Evolutionary conservation across 768 basidiomycete genomes (phyloP).

Genomic region (Kwoniella sp.): DNA sequence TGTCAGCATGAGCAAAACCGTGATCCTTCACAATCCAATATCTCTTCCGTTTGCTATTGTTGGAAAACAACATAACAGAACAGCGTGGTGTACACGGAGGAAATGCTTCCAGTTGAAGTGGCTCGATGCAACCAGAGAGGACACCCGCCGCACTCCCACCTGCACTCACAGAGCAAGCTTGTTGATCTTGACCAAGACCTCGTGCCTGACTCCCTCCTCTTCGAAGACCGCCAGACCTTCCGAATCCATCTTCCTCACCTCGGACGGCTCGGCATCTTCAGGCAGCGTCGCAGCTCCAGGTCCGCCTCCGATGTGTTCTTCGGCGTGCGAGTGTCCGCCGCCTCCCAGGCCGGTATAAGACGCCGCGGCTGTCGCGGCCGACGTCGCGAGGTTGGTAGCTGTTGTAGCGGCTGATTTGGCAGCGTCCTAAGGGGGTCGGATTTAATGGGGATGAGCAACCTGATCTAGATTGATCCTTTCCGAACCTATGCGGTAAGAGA

Average conservation of each 20-base stretch:
- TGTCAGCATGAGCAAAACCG: not conserved
- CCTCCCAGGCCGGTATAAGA: conserved; percentile 17
- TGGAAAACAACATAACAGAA: too few species aligned
- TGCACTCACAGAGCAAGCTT: conserved; percentile 47
- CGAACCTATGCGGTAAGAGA: not conserved
- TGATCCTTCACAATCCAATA: too few species aligned
- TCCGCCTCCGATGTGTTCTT: conserved; percentile 21
- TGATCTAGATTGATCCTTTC: not conserved
- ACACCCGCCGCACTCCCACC: too few species aligned
- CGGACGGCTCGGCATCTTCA: conserved; percentile 28
- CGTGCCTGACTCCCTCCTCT: conserved; percentile 43
- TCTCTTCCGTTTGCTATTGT: too few species aligned
- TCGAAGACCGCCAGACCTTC: conserved; percentile 49
- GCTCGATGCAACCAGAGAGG: too few species aligned
- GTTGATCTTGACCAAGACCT: conserved; percentile 52
- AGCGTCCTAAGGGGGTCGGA: conserved; percentile 11
- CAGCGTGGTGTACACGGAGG: too few species aligned
- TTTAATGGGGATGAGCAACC: not conserved
- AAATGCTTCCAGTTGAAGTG: too few species aligned
- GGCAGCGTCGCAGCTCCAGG: conserved; percentile 26
- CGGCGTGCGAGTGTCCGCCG: conserved; percentile 32
- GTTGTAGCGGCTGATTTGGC: conserved; percentile 24
- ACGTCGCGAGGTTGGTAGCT: conserved; percentile 22
- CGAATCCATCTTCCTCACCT: conserved; percentile 38
- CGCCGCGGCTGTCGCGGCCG: conserved; percentile 11